Conservation (phyloP, 495 filamentous ascomycete genomes). For the Penicillium canescens region DNA sequence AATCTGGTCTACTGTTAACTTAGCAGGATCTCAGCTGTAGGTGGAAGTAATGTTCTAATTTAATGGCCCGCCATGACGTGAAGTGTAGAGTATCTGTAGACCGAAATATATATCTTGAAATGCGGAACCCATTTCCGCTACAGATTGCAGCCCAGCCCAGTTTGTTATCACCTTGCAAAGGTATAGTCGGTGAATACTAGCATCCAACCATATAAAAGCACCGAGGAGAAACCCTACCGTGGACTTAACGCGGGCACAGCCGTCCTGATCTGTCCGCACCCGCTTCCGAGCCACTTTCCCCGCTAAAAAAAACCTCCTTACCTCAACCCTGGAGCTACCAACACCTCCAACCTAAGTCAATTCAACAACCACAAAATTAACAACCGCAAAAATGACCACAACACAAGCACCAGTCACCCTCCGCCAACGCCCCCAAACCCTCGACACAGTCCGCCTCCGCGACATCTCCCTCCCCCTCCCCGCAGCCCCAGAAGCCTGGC, state of each 20-base stretch:
- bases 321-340: not conserved
- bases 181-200: too few relatives aligned
- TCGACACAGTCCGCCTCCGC: constrained; percentile 44
- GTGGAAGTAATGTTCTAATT: too few relatives aligned
- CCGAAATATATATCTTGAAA: too few relatives aligned
- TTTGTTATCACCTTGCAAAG: too few relatives aligned
- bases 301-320: constrained; percentile 18
- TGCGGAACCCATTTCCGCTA: too few relatives aligned
- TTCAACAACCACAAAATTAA: not conserved
- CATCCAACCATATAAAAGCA: not conserved
- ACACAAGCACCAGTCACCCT: constrained; percentile 27
- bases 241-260: not conserved
- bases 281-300: constrained; percentile 5
- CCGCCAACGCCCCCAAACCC: constrained; percentile 33
- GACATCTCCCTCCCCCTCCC: constrained; percentile 46
- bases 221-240: not conserved
- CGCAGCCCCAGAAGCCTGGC: constrained; percentile 47
- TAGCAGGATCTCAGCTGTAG: too few relatives aligned
- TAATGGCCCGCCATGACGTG: too few relatives aligned
- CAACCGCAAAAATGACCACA: constrained; percentile 25
- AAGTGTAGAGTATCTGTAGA: too few relatives aligned
- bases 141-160: too few relatives aligned
- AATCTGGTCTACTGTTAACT: too few relatives aligned
- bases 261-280: constrained; percentile 27
- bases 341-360: not conserved